These are phyloP conservation scores for Punctularia strigosozonata DNA, from an alignment of 768 basidiomycete species.

Conservation along the genomic window DNA sequence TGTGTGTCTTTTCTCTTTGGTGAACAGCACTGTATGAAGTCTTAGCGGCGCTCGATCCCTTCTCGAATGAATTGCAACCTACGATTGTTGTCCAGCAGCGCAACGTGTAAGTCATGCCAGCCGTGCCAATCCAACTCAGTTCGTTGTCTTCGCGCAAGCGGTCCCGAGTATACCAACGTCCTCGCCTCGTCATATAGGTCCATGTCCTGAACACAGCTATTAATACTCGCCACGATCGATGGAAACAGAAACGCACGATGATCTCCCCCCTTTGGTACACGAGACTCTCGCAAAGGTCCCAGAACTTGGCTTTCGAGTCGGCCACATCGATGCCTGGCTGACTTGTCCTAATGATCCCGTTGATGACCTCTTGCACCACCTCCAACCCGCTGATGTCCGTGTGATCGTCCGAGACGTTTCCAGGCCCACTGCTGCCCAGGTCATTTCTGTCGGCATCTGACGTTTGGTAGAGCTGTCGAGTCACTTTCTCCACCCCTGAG, in stretches of 20 bases:
- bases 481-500: constrained; percentile 55
- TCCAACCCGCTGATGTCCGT: constrained; percentile 72
- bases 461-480: no score
- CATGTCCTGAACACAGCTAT: constrained; percentile 47
- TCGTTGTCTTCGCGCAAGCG: constrained; percentile 46
- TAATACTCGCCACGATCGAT: background rate
- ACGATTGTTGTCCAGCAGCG: constrained; percentile 73
- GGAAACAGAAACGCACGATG: constrained; percentile 38
- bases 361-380: constrained; percentile 54
- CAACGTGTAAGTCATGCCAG: constrained; percentile 60
- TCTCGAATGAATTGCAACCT: constrained; percentile 17
- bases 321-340: constrained; percentile 89
- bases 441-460: no score
- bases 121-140: constrained; percentile 56
- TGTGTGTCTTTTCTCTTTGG: constrained; percentile 43
- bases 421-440: no score
- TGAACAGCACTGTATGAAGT: constrained; percentile 42
- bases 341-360: constrained; percentile 68
- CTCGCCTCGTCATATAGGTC: constrained; percentile 70
- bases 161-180: constrained; percentile 55
- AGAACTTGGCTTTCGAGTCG: constrained; percentile 82
- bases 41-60: no score
- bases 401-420: constrained; percentile 60
- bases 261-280: constrained; percentile 71
- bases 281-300: constrained; percentile 68